Evolutionary conservation across 176 grass and related monocot genomes (phyloP).

Genomic region (Oryza nivara): DNA sequence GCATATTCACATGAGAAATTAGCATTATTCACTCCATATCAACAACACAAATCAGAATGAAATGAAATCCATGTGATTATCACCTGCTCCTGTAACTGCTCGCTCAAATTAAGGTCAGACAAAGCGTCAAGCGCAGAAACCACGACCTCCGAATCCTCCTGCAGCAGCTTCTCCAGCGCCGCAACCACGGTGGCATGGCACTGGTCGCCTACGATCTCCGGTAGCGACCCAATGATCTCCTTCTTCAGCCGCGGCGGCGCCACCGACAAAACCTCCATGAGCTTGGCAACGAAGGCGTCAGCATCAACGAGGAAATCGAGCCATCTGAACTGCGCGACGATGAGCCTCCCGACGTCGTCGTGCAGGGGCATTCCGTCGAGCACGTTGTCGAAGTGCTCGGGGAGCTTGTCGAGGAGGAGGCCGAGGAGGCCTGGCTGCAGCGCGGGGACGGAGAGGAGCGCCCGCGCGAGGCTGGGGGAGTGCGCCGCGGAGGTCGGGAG

Average conservation of each 20-base stretch:
- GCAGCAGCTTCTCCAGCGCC: constrained; percentile 66
- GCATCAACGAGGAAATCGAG: constrained; percentile 80
- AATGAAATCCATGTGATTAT: constrained; percentile 5
- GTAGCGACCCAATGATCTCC: constrained; percentile 89
- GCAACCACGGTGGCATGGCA: constrained; percentile 61
- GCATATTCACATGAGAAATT: constrained; percentile 21
- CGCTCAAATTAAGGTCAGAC: constrained; percentile 77
- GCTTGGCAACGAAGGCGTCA: constrained; percentile 58
- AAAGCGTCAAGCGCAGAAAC: constrained; percentile 75
- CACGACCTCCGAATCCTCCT: constrained; percentile 82
- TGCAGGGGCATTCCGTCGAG: constrained; percentile 61
- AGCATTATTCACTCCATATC: constrained; percentile 2
- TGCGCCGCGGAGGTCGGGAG: constrained; percentile 37
- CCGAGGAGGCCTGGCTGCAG: constrained; percentile 71
- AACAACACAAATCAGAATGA: constrained; percentile 23
- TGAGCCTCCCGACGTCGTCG: constrained; percentile 69
- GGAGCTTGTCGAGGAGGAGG: constrained; percentile 88
- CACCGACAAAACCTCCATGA: constrained; percentile 89
- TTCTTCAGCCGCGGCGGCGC: constrained; percentile 77
- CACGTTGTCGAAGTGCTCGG: constrained; percentile 75
- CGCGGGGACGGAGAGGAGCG: constrained; percentile 70
- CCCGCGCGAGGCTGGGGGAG: constrained; percentile 57
- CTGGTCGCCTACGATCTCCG: constrained; percentile 83
- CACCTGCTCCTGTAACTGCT: constrained; percentile 82
- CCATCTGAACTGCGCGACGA: constrained; percentile 77